Percentiles rank a stretch among this genome's conserved stretches.
These are phyloP conservation scores for Pichia exigua DNA, from an alignment of 805 yeast species.

Conservation along the genomic window DNA sequence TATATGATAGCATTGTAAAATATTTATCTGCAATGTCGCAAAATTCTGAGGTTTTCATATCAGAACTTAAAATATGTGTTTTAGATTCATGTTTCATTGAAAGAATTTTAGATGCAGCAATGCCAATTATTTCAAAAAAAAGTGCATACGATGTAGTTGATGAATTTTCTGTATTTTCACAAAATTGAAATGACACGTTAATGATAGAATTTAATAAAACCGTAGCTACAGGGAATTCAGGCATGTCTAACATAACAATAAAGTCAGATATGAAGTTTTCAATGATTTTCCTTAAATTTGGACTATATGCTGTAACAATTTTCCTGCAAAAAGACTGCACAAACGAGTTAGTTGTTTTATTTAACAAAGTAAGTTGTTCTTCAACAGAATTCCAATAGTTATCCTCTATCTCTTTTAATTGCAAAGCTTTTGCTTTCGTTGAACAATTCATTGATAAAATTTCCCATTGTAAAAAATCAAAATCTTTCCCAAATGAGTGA, in stretches of 20 bases:
- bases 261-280: conserved; percentile 55
- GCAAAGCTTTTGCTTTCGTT: conserved; percentile 8
- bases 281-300: conserved; percentile 30
- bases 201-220: conserved; percentile 33
- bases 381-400: conserved; percentile 10
- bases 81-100: conserved; percentile 21
- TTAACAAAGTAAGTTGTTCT: conserved; percentile 8
- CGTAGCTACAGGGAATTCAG: conserved; percentile 57
- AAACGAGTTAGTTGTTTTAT: conserved; percentile 22
- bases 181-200: conserved; percentile 14
- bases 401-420: conserved; percentile 6
- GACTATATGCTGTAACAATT: conserved; percentile 27
- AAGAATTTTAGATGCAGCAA: conserved; percentile 45
- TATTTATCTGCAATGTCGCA: conserved; percentile 1
- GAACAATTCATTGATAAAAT: conserved; percentile 4
- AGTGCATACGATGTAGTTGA: conserved; percentile 39
- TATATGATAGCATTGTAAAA: background rate
- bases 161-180: conserved; percentile 31
- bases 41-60: conserved; percentile 4
- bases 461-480: conserved; percentile 21
- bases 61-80: background rate
- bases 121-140: conserved; percentile 54
- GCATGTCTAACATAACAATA: conserved; percentile 37
- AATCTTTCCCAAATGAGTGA: conserved; percentile 11
- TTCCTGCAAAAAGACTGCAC: conserved; percentile 25